Conservation (phyloP, 192 early-diverging fungal species). For the Obelidium mucronatum region DNA sequence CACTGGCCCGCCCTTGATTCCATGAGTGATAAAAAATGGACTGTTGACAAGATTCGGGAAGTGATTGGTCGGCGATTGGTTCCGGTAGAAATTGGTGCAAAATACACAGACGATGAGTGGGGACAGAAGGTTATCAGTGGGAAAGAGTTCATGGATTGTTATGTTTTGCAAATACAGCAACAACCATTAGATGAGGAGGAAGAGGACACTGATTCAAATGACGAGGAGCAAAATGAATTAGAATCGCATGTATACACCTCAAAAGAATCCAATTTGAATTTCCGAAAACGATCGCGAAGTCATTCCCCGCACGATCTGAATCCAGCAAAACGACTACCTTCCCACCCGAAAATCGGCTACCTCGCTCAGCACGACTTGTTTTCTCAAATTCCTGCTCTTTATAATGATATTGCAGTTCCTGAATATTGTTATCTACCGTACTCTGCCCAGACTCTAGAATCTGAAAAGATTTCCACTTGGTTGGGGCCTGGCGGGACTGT, state of each 20-base stretch:
- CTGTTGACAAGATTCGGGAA: constrained; percentile 5
- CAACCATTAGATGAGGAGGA: not conserved
- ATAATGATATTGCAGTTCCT: constrained; percentile 74
- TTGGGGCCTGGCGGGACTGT: constrained; percentile 83
- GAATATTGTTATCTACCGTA: constrained; percentile 74
- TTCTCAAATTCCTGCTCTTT: constrained; percentile 73
- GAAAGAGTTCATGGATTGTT: constrained; percentile 71
- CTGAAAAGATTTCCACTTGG: constrained; percentile 71
- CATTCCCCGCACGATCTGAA: not conserved
- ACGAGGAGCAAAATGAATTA: not conserved
- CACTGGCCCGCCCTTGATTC: constrained; percentile 74
- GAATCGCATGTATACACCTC: not conserved
- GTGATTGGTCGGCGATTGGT: constrained; percentile 63
- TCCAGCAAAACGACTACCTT: too few relatives aligned
- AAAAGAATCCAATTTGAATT: not conserved
- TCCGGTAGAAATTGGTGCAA: constrained; percentile 80
- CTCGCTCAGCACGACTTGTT: constrained; percentile 90
- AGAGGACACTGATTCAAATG: not conserved
- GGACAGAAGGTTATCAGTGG: constrained; percentile 74
- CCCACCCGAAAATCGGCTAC: constrained; percentile 59
- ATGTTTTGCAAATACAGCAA: not conserved
- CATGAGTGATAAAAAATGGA: constrained; percentile 54
- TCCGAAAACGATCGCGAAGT: not conserved
- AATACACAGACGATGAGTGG: constrained; percentile 83
- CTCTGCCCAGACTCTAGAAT: constrained; percentile 47